Evolutionary conservation across 2,329 filamentous ascomycete genomes (phyloP), one percentile per base, ranked within the genome.

Genomic region (Ustulina deusta): DNA sequence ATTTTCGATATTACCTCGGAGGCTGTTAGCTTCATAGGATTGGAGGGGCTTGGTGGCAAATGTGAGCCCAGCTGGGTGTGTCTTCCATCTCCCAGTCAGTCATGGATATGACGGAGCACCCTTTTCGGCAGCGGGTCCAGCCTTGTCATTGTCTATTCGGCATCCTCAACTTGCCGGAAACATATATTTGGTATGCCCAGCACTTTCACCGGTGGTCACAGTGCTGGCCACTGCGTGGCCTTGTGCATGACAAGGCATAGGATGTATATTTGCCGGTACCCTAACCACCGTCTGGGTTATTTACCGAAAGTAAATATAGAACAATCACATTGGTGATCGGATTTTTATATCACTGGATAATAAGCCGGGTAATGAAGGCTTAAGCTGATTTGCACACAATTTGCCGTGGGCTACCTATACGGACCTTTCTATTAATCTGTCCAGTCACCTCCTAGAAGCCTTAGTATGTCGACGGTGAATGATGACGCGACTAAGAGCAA

Each of bases 361-460:
- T 66, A 36, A 63, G 4, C 66, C 69, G 69, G 69, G 20, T 70
- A 66, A 69, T 66, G 54, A 64, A 34, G 49, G 13, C 13, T 55
- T 15, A 58, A 56, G 69, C 66, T 64, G 69, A 70, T 70, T 70
- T 68, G 69, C 52, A 60, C 54, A 22, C 46, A 11, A 70, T 66
- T 54, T 70, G 66, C 69, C 66, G 66, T 55, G 25, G 52, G 36
- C 32, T 22, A 51, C 29, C 11, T 40, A 3, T n/a, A 58, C 51
- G 62, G 59, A 40, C 58, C 10, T 48, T 67, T 67, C 40, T 57
- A 48, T 58, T 63, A 61, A 54, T 69, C 68, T 52, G 57, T 32
- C 38, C 29, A 44, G 36, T 40, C 56, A 38, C 57, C 55, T 54
- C 48, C 40, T 63, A 29, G 40, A 61, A 51, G 17, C 48, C 13